Evolutionary conservation across 192 early-diverging fungal genomes (phyloP), one percentile per base, ranked within the genome.

Genomic region (Linnemannia zychae): DNA sequence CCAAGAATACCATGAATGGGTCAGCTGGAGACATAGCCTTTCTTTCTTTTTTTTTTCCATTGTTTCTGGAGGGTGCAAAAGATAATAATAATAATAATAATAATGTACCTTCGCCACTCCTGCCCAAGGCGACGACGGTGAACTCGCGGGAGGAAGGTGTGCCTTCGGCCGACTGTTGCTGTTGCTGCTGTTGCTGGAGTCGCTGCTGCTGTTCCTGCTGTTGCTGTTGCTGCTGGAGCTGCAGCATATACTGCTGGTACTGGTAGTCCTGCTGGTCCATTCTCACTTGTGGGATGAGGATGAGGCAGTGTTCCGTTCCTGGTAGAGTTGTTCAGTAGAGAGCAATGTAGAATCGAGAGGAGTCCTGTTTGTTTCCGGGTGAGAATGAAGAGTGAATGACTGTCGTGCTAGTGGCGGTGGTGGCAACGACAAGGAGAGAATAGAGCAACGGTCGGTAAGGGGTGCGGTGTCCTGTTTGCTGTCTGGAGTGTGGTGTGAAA

Each of bases 81-180:
- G 40, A 44, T n/a, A n/a, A n/a, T n/a, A n/a, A n/a, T n/a, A n/a
- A 44, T 9, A 44, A 44, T 6, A 44, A 9, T 3, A 77, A 78
- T 7, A 18, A 24, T 7, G 2, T 75, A 85, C 83, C 83, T 85
- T 85, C 83, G 20, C 83, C 83, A 79, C 67, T 79, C 46, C 79
- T 76, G 37, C 83, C 83, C 13, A 85, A 53, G 24, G 83, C 83
- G 16, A 85, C 83, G 17, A 85, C 69, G 3, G 83, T 79, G 74
- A 85, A 85, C 20, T 76, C 74, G 46, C 83, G 83, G 7, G 72
- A 47, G 37, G 82, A 65, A 18, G 81, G 34, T 15, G 37, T 67
- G 18, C 63, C 20, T 4, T 65, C 67, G 17, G 66, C 65, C 48
- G 68, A 33, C 4, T 71, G 80, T n/a, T 81, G 67, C 17, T 67